Conservation (phyloP, 805 yeast species). For the Wickerhamomyces bisporus region DNA sequence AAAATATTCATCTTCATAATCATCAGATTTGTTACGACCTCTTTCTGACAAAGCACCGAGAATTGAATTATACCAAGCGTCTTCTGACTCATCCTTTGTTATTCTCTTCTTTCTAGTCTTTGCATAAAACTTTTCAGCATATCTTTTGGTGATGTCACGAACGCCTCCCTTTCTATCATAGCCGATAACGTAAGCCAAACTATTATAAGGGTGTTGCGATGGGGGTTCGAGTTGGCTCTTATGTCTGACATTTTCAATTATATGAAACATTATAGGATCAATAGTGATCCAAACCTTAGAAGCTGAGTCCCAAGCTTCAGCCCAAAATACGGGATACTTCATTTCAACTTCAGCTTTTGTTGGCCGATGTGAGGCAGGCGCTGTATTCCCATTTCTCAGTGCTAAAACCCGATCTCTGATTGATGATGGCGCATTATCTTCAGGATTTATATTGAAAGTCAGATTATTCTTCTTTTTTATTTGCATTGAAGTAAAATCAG, state of each 20-base stretch:
- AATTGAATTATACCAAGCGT: slow-evolving; percentile 54
- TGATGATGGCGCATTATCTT: slow-evolving; percentile 1
- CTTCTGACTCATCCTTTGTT: slow-evolving; percentile 47
- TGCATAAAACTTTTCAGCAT: slow-evolving; percentile 65
- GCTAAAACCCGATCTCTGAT: slow-evolving; percentile 13
- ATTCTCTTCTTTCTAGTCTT: slow-evolving; percentile 72
- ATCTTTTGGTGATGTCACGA: slow-evolving; percentile 82
- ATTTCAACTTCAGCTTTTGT: slow-evolving; percentile 21
- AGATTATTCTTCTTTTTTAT: slow-evolving; percentile 8
- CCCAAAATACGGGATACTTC: slow-evolving; percentile 79
- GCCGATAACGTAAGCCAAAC: slow-evolving; percentile 71
- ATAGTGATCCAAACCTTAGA: slow-evolving; percentile 75
- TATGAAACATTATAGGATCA: slow-evolving; percentile 67
- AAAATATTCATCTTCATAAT: slow-evolving; percentile 57
- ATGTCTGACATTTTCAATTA: slow-evolving; percentile 56
- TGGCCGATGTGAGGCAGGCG: slow-evolving; percentile 7
- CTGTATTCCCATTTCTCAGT: slow-evolving; percentile 17
- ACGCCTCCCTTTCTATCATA: slow-evolving; percentile 61
- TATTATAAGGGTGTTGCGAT: slow-evolving; percentile 47
- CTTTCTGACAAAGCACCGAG: slow-evolving; percentile 19
- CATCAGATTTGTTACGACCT: slow-evolving; percentile 23
- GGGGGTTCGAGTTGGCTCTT: slow-evolving; percentile 73
- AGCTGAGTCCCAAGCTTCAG: slow-evolving; percentile 84
- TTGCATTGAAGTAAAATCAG: slow-evolving; percentile 57
- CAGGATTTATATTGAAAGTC: not conserved